Base-by-base conservation (phyloP, 78 protist genomes). In the Dictyostelium brefeldianum region DNA sequence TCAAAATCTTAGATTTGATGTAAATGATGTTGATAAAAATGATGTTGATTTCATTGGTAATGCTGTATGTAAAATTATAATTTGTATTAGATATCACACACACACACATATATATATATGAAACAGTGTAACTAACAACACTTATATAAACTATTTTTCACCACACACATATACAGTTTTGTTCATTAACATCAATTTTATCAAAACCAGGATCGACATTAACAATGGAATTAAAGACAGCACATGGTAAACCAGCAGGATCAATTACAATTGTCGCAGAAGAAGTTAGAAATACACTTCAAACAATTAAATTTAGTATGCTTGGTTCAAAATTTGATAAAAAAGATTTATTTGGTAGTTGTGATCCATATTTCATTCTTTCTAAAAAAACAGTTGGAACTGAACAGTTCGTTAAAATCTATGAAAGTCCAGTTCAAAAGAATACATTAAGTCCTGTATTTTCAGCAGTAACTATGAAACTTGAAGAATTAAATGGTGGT, bases 361-460 rank as follows among this genome's bases (percentile, higher is more conserved):
- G 62, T 74, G 91, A 84, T 74, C 82, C 83, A 47, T 84, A 74
- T 25, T 36, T 73, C 22, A 47, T 50, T 18, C 5, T 81, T 31
- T 89, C 89, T 53, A 89, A 62, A 78, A 74, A 18, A 18, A 12
- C 73, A 50, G 31, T 29, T 12, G 20, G 25, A 12, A 47, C 80
- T 8, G 67, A 20, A 29, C 6, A 25, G 1, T 78, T 56, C 20
- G 67, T 50, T 36, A 50, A 78, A 78, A 47, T 78, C 22, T 27
- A 78, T 78, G 64, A 78, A 78, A 27, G 71, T 54, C 62, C 25
- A 18, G 65, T 78, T 78, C 59, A 43, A 54, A 78, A 78, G 51
- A 62, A 73, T 78, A 95, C 95, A 14, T 31, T 95, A 41, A 36
- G 94, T 78, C 97, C 97, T 41, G 75, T 62, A 10, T 96, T 64